A percentile compares a stretch with the other conserved stretches of the same genome.
Evolutionary conservation across 345 rosid genomes (phyloP).

Genomic region (Salix exigua): DNA sequence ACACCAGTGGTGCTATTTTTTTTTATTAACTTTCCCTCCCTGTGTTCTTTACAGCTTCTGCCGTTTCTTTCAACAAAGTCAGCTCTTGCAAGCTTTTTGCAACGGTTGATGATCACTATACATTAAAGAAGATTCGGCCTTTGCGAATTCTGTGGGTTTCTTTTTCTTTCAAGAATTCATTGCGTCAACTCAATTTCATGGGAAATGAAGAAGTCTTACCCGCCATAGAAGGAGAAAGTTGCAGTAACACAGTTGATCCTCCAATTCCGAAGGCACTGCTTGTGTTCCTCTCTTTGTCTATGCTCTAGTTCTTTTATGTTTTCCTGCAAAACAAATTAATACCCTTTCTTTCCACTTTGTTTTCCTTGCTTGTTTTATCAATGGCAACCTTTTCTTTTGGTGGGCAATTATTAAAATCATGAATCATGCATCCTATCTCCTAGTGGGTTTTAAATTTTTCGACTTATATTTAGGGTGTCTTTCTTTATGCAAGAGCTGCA

Average conservation of each 20-base stretch:
- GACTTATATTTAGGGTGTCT: neutral
- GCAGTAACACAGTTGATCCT: conserved; percentile 21
- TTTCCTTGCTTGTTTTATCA: neutral
- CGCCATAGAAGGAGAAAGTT: conserved; percentile 11
- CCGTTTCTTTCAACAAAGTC: neutral
- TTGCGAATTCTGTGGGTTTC: neutral
- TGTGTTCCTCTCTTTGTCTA: neutral
- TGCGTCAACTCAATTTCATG: conserved; percentile 21
- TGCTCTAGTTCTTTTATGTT: neutral
- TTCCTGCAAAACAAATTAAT: neutral
- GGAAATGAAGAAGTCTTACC: conserved; percentile 22
- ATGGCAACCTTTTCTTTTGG: neutral
- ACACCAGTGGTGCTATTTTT: neutral
- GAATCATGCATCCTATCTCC: neutral
- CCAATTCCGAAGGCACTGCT: conserved; percentile 27
- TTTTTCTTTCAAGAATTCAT: conserved; percentile 3
- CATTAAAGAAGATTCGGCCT: neutral
- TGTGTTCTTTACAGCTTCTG: neutral
- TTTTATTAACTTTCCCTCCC: neutral
- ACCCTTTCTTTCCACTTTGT: neutral
- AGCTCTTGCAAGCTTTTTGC: too few relatives aligned
- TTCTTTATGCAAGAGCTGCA: neutral
- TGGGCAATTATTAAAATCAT: neutral
- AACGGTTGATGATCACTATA: neutral
- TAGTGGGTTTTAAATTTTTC: neutral